Conservation (phyloP, 1,284 basidiomycete genomes). For the Exsudoporus floridanus region DNA sequence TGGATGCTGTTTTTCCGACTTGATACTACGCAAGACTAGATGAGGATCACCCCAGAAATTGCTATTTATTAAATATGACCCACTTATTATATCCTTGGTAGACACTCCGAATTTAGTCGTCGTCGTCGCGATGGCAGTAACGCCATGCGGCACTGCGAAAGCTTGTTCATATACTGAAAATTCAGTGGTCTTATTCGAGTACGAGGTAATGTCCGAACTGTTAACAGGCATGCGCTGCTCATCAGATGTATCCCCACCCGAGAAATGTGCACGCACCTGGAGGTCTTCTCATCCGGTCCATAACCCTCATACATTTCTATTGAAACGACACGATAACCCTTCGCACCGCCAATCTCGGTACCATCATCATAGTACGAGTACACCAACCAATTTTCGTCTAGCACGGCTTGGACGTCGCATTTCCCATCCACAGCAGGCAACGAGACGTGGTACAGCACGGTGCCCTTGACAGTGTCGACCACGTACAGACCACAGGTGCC, state of each 20-base stretch:
- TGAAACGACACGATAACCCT: constrained; percentile 71
- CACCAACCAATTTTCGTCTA: constrained; percentile 93
- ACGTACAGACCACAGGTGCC: constrained; percentile 65
- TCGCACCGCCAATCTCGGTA: constrained; percentile 48
- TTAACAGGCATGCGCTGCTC: neutral
- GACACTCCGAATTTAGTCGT: constrained; percentile 87
- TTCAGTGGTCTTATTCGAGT: constrained; percentile 50
- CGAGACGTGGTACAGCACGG: constrained; percentile 63
- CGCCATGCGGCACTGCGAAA: constrained; percentile 67
- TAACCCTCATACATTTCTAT: constrained; percentile 87
- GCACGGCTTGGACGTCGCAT: constrained; percentile 66
- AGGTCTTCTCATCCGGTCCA: constrained; percentile 60
- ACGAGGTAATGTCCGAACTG: constrained; percentile 77
- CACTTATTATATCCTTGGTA: constrained; percentile 82
- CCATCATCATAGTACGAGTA: constrained; percentile 78
- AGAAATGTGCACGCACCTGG: constrained; percentile 51
- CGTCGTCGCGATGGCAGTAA: constrained; percentile 74
- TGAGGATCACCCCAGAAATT: neutral
- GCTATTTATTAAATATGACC: constrained; percentile 25
- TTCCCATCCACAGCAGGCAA: constrained; percentile 46
- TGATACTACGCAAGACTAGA: constrained; percentile 53
- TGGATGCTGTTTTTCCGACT: constrained; percentile 76
- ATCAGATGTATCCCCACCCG: neutral
- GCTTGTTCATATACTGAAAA: constrained; percentile 66
- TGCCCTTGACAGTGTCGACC: constrained; percentile 79